Base-by-base conservation (phyloP, 2,329 filamentous ascomycete species). In the Chaetomium globosum region DNA sequence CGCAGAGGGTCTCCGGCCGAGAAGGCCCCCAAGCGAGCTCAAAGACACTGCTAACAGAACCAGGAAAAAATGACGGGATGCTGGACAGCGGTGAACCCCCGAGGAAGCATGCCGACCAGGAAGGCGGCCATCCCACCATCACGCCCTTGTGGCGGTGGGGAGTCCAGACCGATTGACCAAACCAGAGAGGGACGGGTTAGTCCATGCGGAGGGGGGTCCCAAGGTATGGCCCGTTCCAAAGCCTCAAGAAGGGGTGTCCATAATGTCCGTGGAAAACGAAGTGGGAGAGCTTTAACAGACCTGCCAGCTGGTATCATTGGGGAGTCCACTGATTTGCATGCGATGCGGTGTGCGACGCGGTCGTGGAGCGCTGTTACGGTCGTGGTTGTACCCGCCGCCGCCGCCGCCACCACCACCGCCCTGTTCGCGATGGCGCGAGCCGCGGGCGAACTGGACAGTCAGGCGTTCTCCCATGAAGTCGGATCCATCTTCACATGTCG, bases 271-370 rank as follows among this genome's bases (percentile, higher is more conserved):
- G 76, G 76, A 78, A 77, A 82, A 84, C 75, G 77, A 84, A 85
- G 81, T 81, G 82, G 86, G 80, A 78, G 79, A 78, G 77, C 39
- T 57, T 78, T 64, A 83, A 91, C 95, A 95, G 90, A 99, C 95
- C 95, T 99, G 95, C 95, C 95, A 99, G 88, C 93, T 97, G 85
- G 95, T 99, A 85, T 98, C 94, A 82, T 87, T 89, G 78, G 94
- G 93, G 80, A 99, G 92, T 83, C 93, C 94, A 83, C 91, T 91
- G 76, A 99, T 96, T 80, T 94, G 90, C 95, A 99, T 98, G 79
- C 95, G 91, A 80, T 93, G 93, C 72, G 93, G 89, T 72, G 95
- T 99, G 79, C 95, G 93, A 76, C 95, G 90, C 71, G 95, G 95
- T 76, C 95, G 91, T 71, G 86, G 85, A 69, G 84, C 80, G 63